Evolutionary conservation across 2,329 filamentous ascomycete genomes (phyloP), one percentile per base, ranked within the genome.

Genomic region (Penicillium glabrum): DNA sequence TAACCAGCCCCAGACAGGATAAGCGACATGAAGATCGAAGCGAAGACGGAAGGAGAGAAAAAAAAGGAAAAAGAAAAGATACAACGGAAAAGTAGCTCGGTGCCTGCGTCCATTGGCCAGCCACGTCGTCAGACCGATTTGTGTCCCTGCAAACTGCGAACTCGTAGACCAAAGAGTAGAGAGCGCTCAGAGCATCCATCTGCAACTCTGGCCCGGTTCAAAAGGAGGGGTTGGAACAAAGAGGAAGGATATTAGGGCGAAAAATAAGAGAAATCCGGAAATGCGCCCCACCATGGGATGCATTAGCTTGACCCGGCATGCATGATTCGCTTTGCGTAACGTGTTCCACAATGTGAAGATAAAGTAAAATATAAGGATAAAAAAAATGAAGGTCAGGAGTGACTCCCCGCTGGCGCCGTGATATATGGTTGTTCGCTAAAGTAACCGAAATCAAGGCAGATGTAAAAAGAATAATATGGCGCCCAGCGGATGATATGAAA

Each of bases 61-160:
- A 44, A 27, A 50, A 58, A 21, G 33, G 52, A 53, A 21, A 58
- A 21, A 37, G 52, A 53, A 21, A 47, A 54, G 46, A 48, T 24
- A 48, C 13, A 35, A 37, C 47, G 33, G 14, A 50, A 27, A 13
- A 27, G 60, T 52, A 43, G 51, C 47, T 43, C 37, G 57, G 58
- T 61, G 61, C 59, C 62, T 61, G 63, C 59, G 57, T 61, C 60
- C 50, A 61, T 64, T 57, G 61, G 57, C 58, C 53, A 63, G 56
- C 49, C 52, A 56, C 51, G 51, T 65, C 51, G 48, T 57, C 54
- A 63, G 53, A 52, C 46, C 46, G 50, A 49, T 31, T 58, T 52
- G 53, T 33, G 46, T 43, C 52, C 51, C 52, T 53, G 51, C 46
- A 56, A 51, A 50, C 52, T 53, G 51, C 46, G 55, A 51, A 50